Base-by-base conservation (phyloP, 2,329 filamentous ascomycete genomes). In the Knufia fluminis region DNA sequence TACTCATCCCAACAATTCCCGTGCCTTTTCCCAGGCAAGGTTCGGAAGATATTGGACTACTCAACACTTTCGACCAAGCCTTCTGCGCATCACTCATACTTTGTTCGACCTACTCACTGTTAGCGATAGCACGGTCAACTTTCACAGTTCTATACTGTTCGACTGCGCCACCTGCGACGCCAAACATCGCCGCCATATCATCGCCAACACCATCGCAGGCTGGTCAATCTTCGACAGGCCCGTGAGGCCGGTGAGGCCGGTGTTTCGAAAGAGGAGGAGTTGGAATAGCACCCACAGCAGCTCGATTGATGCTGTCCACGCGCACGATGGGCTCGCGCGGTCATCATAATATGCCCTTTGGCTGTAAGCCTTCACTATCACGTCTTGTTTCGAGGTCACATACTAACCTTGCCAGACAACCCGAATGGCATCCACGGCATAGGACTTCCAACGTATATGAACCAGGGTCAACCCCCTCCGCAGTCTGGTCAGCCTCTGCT, bases 281-380 rank as follows among this genome's bases (percentile, higher is more conserved):
- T n/a, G 3, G 31, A 23, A 32, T 20, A 22, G 16, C 12, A 17
- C 6, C 7, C 9, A 8, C 19, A 38, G 22, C 31, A 46, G 14
- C 31, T 12, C 26, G 22, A 43, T 54, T 48, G 32, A 57, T 58
- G 57, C 54, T 58, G 55, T 54, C 55, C 33, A 54, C 52, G 35
- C 57, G 56, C 51, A 59, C 48, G 39, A 59, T 59, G 57, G 57
- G 54, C 52, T 59, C 57, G 52, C 55, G 58, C 54, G 55, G 57
- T 53, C 57, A 57, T 47, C 52, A 56, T 42, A 55, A 52, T 47
- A 52, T 59, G 39, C 57, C 57, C 4, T 59, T 59, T 43, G 57
- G 57, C 38, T 59, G 57, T 59, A 59, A 49, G 56, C 24, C 46
- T 32, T 44, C 19, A 17, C 22, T 7, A 38, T 17, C 19, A 40